A percentile compares a stretch with the other conserved stretches of the same genome.
These are phyloP conservation scores for Ambrosia trifida DNA, from an alignment of 129 eudicot genomes.

Conservation along the genomic window DNA sequence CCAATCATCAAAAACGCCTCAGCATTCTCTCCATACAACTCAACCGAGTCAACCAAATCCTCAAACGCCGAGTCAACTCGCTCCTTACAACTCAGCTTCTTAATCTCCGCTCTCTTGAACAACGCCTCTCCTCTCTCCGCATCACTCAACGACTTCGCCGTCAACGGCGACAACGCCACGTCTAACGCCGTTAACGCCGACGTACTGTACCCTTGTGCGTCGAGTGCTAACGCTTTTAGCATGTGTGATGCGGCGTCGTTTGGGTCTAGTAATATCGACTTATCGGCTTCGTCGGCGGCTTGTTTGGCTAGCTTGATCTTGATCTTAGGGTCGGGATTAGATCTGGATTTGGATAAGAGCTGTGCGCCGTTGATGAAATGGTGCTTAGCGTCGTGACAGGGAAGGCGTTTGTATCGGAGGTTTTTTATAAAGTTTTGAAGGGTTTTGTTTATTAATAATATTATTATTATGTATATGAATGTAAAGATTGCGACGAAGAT, in stretches of 20 bases:
- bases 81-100: slow-evolving; percentile 39
- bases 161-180: slow-evolving; percentile 53
- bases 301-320: slow-evolving; percentile 53
- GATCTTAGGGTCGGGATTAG: slow-evolving; percentile 34
- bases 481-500: slow-evolving; percentile 30
- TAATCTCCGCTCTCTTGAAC: slow-evolving; percentile 62
- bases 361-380: slow-evolving; percentile 91
- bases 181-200: slow-evolving; percentile 63
- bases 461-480: slow-evolving; percentile 30
- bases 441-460: slow-evolving; percentile 48
- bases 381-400: slow-evolving; percentile 54
- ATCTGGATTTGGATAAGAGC: slow-evolving; percentile 52
- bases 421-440: slow-evolving; percentile 62
- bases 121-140: slow-evolving; percentile 64
- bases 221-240: slow-evolving; percentile 64
- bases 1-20: slow-evolving; percentile 64
- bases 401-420: slow-evolving; percentile 38
- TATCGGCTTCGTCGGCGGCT: slow-evolving; percentile 58
- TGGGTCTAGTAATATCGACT: slow-evolving; percentile 46
- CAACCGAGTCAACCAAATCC: slow-evolving; percentile 63
- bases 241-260: slow-evolving; percentile 60
- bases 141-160: slow-evolving; percentile 44
- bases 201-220: slow-evolving; percentile 54
- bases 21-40: slow-evolving; percentile 42
- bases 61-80: slow-evolving; percentile 43